Conservation (phyloP, 331 rosid species). For the Ulmus americana region DNA sequence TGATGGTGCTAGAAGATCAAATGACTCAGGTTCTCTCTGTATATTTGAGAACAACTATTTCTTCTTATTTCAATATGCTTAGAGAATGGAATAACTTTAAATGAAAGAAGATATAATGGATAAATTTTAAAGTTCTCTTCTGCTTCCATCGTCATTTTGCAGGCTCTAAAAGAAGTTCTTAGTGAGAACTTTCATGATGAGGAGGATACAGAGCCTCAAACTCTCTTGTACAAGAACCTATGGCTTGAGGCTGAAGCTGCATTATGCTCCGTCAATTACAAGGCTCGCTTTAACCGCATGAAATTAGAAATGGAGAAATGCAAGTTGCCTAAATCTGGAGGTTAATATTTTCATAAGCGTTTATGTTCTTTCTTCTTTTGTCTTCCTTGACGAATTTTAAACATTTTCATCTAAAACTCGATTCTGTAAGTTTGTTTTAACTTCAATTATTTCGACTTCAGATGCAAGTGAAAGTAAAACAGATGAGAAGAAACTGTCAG, state of each 20-base stretch:
- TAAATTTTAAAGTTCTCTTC: constrained; percentile 3
- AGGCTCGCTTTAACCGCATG: constrained; percentile 61
- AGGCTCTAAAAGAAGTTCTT: constrained; percentile 75
- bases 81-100: background rate
- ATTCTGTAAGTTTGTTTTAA: background rate
- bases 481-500: constrained; percentile 33
- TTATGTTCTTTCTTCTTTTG: background rate
- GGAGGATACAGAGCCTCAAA: constrained; percentile 45
- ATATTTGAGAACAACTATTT: background rate
- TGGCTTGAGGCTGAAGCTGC: constrained; percentile 99
- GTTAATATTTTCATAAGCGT: constrained; percentile 30
- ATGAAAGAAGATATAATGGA: background rate
- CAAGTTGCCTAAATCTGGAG: constrained; percentile 34
- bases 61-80: background rate
- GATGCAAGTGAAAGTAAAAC: constrained; percentile 26
- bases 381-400: background rate
- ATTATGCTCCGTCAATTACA: constrained; percentile 59
- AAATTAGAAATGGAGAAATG: constrained; percentile 63
- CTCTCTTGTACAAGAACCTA: constrained; percentile 61
- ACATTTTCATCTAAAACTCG: constrained; percentile 10
- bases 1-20: constrained; percentile 44
- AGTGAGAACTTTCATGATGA: constrained; percentile 55
- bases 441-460: constrained; percentile 25
- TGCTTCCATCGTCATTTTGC: constrained; percentile 21
- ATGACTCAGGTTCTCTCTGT: constrained; percentile 55